phyloP scores from a whole-genome alignment of 1,284 basidiomycete species.

The Ceratobasidium sp. region DNA sequence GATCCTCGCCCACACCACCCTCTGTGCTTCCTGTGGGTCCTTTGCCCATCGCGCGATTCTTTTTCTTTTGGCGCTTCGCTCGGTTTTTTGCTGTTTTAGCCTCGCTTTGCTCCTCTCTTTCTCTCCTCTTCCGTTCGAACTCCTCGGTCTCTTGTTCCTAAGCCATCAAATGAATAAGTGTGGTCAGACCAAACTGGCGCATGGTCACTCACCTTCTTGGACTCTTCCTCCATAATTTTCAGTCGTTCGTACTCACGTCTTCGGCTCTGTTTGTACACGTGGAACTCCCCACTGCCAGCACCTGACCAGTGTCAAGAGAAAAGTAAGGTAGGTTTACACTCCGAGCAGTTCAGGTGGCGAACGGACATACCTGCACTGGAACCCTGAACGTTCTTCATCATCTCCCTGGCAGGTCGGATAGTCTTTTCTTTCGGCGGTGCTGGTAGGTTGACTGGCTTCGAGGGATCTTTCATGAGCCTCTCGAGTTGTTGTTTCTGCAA shows the following conservation, averaged over 20 bases:
- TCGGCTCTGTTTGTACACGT: constrained; percentile 96
- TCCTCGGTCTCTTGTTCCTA: constrained; percentile 71
- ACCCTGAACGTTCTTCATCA: constrained; percentile 98
- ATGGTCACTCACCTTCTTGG: constrained; percentile 67
- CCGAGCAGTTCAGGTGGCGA: background rate
- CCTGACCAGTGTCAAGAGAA: constrained; percentile 46
- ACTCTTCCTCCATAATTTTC: constrained; percentile 86
- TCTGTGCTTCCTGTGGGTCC: constrained; percentile 39
- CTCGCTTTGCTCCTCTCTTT: constrained; percentile 70
- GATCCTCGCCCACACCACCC: background rate
- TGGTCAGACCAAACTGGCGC: background rate
- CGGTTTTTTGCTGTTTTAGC: constrained; percentile 93
- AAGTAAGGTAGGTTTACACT: background rate
- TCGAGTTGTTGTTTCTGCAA: constrained; percentile 80
- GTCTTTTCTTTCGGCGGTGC: constrained; percentile 76
- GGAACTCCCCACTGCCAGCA: constrained; percentile 94
- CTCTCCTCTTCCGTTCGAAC: constrained; percentile 69
- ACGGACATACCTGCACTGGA: constrained; percentile 72
- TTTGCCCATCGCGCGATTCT: constrained; percentile 65
- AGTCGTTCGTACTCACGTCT: constrained; percentile 94
- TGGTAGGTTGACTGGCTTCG: constrained; percentile 79
- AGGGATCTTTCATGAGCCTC: constrained; percentile 84
- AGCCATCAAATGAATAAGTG: constrained; percentile 7
- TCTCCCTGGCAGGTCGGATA: constrained; percentile 81
- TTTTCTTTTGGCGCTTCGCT: constrained; percentile 89